Conservation (phyloP, 176 grass and related monocot genomes). For the Aegilops longissima region DNA sequence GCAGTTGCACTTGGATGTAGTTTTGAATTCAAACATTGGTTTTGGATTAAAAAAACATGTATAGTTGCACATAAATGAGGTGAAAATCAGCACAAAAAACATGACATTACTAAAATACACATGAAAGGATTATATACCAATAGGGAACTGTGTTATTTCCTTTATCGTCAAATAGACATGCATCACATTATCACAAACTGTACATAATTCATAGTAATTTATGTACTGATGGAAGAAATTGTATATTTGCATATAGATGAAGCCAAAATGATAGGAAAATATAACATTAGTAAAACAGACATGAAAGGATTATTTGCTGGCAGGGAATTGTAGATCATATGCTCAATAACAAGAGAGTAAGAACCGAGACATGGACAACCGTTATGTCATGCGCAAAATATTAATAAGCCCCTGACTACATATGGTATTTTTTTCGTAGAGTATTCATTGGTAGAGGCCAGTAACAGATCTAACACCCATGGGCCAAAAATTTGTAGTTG, state of each 20-base stretch:
- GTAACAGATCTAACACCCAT: constrained; percentile 29
- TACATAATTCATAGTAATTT: background rate
- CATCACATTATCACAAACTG: background rate
- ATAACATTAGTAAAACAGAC: too few relatives aligned
- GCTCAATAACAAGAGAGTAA: too few relatives aligned
- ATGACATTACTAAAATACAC: background rate
- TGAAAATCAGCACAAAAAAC: background rate
- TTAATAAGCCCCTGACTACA: too few relatives aligned
- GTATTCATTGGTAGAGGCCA: constrained; percentile 26
- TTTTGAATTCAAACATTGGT: too few relatives aligned
- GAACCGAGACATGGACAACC: too few relatives aligned
- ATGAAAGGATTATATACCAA: background rate
- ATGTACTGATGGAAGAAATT: too few relatives aligned
- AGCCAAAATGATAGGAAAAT: too few relatives aligned
- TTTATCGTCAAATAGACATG: background rate
- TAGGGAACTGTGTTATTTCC: background rate
- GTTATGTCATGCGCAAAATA: too few relatives aligned
- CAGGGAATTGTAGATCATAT: too few relatives aligned
- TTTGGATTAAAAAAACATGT: background rate
- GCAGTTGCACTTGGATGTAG: too few relatives aligned
- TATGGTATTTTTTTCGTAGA: background rate
- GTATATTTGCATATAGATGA: too few relatives aligned
- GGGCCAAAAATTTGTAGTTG: constrained; percentile 17
- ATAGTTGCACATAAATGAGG: background rate
- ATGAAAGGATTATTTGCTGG: too few relatives aligned